Evolutionary conservation across 441 rosid genomes (phyloP).

Genomic region (Mallotus japonicus): DNA sequence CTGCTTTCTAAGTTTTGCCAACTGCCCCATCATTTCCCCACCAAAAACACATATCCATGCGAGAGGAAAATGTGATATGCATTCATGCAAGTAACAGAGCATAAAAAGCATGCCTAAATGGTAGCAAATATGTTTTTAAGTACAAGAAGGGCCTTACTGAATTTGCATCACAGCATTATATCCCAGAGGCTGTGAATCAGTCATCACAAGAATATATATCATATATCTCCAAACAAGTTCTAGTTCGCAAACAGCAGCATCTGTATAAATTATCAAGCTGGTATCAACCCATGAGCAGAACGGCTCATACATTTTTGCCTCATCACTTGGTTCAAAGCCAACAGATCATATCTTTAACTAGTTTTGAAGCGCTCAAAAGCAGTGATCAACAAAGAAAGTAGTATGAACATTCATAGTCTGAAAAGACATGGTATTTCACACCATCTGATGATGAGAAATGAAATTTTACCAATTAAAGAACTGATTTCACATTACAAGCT

Average conservation of each 20-base stretch:
- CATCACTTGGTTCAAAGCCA: background rate
- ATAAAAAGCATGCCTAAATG: background rate
- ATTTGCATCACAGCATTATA: background rate
- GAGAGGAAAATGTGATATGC: background rate
- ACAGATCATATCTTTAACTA: background rate
- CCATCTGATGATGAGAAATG: background rate
- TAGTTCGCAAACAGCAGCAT: background rate
- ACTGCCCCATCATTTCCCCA: background rate
- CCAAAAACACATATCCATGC: background rate
- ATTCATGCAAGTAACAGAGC: background rate
- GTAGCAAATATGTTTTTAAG: background rate
- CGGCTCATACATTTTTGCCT: background rate
- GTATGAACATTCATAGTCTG: background rate
- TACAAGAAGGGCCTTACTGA: background rate
- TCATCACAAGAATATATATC: background rate
- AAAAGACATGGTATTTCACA: background rate
- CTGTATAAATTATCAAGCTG: background rate
- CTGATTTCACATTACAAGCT: background rate
- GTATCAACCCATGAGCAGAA: background rate
- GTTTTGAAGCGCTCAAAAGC: background rate
- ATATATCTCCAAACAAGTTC: too few relatives aligned
- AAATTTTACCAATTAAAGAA: background rate
- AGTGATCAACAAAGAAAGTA: background rate
- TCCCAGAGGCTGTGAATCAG: background rate
- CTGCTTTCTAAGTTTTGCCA: conserved; percentile 2